These are phyloP conservation scores for Trypanosoma platydactyli DNA, from an alignment of 208 protist species.

Conservation along the genomic window DNA sequence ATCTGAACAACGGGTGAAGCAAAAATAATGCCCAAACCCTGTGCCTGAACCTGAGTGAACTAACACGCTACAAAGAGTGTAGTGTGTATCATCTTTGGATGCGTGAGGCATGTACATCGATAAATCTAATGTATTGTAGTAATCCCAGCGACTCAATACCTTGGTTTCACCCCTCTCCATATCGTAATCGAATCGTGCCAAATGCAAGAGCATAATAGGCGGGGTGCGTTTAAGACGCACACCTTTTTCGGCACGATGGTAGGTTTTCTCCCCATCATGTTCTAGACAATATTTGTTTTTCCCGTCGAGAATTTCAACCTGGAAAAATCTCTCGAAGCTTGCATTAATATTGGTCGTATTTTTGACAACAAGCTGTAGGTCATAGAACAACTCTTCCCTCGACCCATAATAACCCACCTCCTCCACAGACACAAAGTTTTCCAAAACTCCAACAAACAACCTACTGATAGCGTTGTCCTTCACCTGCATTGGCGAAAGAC, in stretches of 20 bases:
- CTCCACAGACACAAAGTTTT: constrained; percentile 86
- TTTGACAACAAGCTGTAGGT: constrained; percentile 91
- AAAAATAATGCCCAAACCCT: constrained; percentile 90
- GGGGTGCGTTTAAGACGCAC: constrained; percentile 78
- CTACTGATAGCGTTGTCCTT: constrained; percentile 70
- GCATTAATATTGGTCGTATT: constrained; percentile 83
- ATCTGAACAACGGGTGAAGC: constrained; percentile 68
- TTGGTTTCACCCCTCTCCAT: constrained; percentile 80
- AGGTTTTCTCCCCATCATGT: constrained; percentile 68
- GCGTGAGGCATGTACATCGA: constrained; percentile 81
- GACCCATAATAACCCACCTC: constrained; percentile 81
- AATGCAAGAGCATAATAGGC: constrained; percentile 86
- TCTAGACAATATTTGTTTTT: constrained; percentile 93
- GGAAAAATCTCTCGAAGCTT: constrained; percentile 86
- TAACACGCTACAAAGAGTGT: constrained; percentile 86
- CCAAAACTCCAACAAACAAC: constrained; percentile 71
- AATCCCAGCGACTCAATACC: constrained; percentile 85
- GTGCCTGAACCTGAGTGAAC: constrained; percentile 89
- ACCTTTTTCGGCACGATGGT: constrained; percentile 88
- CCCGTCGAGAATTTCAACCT: constrained; percentile 90
- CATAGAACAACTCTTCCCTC: constrained; percentile 88
- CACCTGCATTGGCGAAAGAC: constrained; percentile 6
- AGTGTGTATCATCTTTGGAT: constrained; percentile 61
- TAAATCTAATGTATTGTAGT: constrained; percentile 82
- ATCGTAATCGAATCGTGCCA: constrained; percentile 92